These are phyloP conservation scores for Actinomortierella ambigua DNA, from an alignment of 371 early-diverging fungal genomes.

Conservation along the genomic window DNA sequence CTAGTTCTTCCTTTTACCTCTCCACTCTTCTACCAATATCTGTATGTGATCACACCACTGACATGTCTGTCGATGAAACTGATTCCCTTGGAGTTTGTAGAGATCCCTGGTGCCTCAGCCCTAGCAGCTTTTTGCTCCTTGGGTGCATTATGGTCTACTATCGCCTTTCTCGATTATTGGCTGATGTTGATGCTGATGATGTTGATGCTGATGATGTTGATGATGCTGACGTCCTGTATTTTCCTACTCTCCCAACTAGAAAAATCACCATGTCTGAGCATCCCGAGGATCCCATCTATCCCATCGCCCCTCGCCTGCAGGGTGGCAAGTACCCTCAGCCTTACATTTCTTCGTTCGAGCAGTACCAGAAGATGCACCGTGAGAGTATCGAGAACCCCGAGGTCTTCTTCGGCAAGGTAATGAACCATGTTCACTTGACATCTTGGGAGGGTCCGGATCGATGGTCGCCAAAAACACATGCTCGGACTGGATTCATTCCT, in stretches of 20 bases:
- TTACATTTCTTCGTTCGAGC: slow-evolving; percentile 73
- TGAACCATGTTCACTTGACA: neutral
- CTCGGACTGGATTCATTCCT: neutral
- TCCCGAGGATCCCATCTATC: slow-evolving; percentile 47
- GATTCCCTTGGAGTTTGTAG: too few relatives aligned
- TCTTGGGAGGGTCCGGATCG: neutral
- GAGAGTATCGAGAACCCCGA: slow-evolving; percentile 81
- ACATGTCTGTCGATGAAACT: too few relatives aligned
- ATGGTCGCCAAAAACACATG: neutral
- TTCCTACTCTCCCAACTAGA: neutral
- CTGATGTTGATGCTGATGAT: too few relatives aligned
- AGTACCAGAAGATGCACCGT: slow-evolving; percentile 79
- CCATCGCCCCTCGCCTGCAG: slow-evolving; percentile 60
- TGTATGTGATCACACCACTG: neutral
- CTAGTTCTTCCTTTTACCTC: neutral
- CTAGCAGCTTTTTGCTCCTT: too few relatives aligned
- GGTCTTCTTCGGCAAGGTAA: slow-evolving; percentile 86
- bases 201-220: too few relatives aligned
- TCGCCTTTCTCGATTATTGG: too few relatives aligned
- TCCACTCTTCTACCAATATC: neutral
- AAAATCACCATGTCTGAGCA: slow-evolving; percentile 8
- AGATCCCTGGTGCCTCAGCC: too few relatives aligned
- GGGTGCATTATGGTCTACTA: too few relatives aligned
- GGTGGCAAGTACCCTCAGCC: slow-evolving; percentile 60
- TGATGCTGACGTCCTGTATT: too few relatives aligned